Base-by-base conservation (phyloP, 768 basidiomycete genomes). In the Imleria badia region DNA sequence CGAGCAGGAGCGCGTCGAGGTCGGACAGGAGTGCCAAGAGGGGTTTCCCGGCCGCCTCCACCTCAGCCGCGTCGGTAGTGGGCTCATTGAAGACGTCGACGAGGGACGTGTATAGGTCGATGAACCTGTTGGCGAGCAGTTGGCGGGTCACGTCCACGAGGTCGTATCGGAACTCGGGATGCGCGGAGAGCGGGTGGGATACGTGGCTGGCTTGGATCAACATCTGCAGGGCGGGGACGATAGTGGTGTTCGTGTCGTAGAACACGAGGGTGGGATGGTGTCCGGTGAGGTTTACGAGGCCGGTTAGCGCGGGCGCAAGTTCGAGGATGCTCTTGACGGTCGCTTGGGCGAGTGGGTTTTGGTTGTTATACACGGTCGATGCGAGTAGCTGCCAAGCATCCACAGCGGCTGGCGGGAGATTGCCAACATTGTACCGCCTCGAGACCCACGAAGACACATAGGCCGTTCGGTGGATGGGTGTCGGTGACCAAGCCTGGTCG, bases 221-320 rank as follows among this genome's bases (percentile, higher is more conserved):
- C 3, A 91, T 92, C 51, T 83, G 80, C 34, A 96, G 73, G 0
- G 92, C 85, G 1, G 92, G 87, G 12, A 91, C 82, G 40, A 95
- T 80, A 6, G 89, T 89, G 2, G 64, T 61, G 61, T 73, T 63
- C 1, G 75, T 75, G 53, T 76, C 67, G 35, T 77, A 76, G 30
- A 69, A 69, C 7, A 76, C 48, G 22, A 62, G 36, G 17, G 75
- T 75, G 0, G 73, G 67, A 20, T 70, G 70, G 44, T 65, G 67
- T 13, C 69, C 71, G 3, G 67, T 67, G 20, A 62, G 65, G 47
- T 72, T 70, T 1, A 68, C 68, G 15, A 77, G 60, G 29, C 75
- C 75, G 0, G 60, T 61, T 33, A 71, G 46, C 1, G 68, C 66
- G 2, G 76, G 76, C 2, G 63, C 62, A 6, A 75, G 64, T 48